Base-by-base conservation (phyloP, 139 green algal genomes). In the Edaphochlamys debaryana region DNA sequence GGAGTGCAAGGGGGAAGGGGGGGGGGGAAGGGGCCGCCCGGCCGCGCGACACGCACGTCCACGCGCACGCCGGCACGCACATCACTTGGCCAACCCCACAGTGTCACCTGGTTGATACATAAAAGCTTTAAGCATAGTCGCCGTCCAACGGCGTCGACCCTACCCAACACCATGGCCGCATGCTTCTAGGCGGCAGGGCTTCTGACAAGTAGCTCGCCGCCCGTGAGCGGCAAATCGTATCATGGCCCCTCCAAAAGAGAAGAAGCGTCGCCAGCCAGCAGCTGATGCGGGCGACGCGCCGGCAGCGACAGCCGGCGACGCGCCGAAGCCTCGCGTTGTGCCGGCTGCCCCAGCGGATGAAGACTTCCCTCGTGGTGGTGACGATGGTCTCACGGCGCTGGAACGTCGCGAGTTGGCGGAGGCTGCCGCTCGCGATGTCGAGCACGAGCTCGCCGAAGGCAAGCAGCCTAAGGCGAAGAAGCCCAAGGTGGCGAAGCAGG, bases 281-380 rank as follows among this genome's bases (percentile, higher is more conserved):
- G 56, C 45, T 54, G 45, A 9, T 13, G 45, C 56, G 9, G 56
- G 19, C 19, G 56, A 63, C 15, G 19, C 23, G 56, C 23, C 56
- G 9, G 13, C 52, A 29, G 56, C 56, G 2, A 63, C n/a, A 29
- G 19, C 50, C 6, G 50, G 25, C 20, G 25, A 63, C 19, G 4
- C 56, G 56, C 19, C 23, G 56, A 63, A 63, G 56, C 19, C 56
- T n/a, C 45, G 13, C 9, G 36, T 9, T 32, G 66, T 36, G 23
- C 9, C 41, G 30, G 22, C 67, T 25, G 63, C 50, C 50, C 32
- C 41, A 4, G 89, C 88, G 17, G 93, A 90, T 17, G 91, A 98
- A 52, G 89, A 90, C 30, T 98, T 98, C 48, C 91, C 91, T 22
- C 85, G 94, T 25, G 94, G 94, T 4, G 94, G 94, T 2, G 87